Evolutionary conservation across 1,284 basidiomycete genomes (phyloP), one percentile per base, ranked within the genome.

Genomic region (Singerocomus inundabilis): DNA sequence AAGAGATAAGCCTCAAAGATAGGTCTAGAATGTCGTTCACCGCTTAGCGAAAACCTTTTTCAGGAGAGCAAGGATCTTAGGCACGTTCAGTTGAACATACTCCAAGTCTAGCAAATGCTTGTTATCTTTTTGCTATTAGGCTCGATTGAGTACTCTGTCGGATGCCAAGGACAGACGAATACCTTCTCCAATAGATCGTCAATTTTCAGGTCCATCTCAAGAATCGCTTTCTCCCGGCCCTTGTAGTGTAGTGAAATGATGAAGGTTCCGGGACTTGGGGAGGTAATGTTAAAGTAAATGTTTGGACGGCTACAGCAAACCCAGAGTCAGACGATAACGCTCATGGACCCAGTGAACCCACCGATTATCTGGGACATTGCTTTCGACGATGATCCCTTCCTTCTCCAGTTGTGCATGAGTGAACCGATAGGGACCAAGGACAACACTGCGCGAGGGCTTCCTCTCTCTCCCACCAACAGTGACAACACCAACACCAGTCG

Each of bases 131-230:
- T 98, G 96, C 91, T 97, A 69, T 64, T 48, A n/a, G 44, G 45
- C 42, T 39, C 29, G 39, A 33, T 43, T 59, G 21, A 57, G 46
- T 60, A 61, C 46, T 33, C 42, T 36, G 40, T 41, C 48, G 15
- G 40, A 43, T 9, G 25, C 30, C 40, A 24, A n/a, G 16, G 38
- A 36, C 31, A 31, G 34, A 10, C 4, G 66, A 76, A 25, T 51
- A 91, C 90, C 85, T 95, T 97, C 72, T 99, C 95, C 62, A 99
- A 76, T 57, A 99, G 72, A 73, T 99, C 97, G 71, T 99, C 97
- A 64, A 99, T 97, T 76, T 98, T 99, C 54, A 99, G 80, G 72
- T 99, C 97, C 95, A 99, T 99, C 79, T 99, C 97, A 40, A 99
- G 79, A 60, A 99, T 98, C 16, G 97, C 94, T 76, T 98, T 98